Evolutionary conservation across 2,329 filamentous ascomycete species (phyloP).

Genomic region (Alternaria conjuncta): DNA sequence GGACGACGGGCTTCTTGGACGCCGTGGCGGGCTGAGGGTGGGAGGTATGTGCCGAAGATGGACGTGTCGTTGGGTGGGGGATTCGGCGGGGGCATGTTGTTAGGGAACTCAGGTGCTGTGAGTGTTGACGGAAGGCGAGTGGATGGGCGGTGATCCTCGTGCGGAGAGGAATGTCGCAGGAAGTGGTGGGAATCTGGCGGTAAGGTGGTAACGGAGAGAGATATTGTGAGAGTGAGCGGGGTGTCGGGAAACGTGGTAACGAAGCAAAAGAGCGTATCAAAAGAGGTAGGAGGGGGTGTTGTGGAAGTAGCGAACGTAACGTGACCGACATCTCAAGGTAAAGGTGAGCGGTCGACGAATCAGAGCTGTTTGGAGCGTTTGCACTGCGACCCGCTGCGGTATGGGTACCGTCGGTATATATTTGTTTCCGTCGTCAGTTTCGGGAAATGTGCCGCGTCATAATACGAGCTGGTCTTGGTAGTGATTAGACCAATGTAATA

Average conservation of each 20-base stretch:
- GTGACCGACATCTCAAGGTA: background rate
- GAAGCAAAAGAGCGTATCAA: background rate
- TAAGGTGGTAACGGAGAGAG: background rate
- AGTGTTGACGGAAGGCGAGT: background rate
- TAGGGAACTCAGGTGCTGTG: background rate
- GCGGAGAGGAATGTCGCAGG: background rate
- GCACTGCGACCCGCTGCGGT: background rate
- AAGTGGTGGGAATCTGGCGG: background rate
- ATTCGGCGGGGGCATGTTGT: background rate
- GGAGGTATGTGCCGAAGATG: no score
- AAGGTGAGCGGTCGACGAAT: background rate
- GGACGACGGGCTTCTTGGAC: background rate
- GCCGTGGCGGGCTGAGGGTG: background rate
- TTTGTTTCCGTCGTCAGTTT: fast-evolving
- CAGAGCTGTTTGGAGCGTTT: background rate
- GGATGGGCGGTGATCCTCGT: background rate
- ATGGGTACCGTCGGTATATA: background rate
- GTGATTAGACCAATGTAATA: no score
- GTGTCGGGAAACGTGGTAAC: background rate
- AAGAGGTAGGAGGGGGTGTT: background rate
- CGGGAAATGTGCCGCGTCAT: no score
- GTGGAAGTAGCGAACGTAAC: background rate
- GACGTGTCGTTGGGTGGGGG: background rate
- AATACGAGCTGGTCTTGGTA: no score
- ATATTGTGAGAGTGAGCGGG: background rate